Percentiles rank a stretch among this genome's conserved stretches.
phyloP scores from a whole-genome alignment of 2,329 filamentous ascomycete genomes.

The Talaromyces sp. region DNA sequence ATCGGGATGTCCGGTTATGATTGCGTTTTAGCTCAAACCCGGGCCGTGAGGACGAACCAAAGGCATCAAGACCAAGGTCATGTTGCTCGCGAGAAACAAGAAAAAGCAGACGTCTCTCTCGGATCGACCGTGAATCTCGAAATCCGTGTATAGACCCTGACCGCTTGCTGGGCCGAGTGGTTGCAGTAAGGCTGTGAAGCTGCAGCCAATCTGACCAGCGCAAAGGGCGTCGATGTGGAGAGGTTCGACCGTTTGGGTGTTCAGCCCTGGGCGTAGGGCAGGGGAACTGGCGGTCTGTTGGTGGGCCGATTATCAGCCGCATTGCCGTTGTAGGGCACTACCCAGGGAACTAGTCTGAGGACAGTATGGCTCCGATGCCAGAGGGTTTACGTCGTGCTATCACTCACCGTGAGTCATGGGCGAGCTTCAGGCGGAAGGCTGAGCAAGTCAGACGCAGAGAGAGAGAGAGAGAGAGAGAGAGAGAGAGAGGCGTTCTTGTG shows the following conservation, averaged over 20 bases:
- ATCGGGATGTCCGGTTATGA: neutral
- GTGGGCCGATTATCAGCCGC: slow-evolving; percentile 18
- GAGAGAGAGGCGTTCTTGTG: too few relatives aligned
- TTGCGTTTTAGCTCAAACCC: neutral
- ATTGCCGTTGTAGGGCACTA: slow-evolving; percentile 3
- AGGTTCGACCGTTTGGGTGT: slow-evolving; percentile 1
- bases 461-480: too few relatives aligned
- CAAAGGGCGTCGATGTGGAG: slow-evolving; percentile 22
- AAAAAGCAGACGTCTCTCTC: neutral
- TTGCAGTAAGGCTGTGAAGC: neutral
- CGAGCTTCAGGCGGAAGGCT: neutral
- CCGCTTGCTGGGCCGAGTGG: neutral
- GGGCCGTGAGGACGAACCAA: neutral
- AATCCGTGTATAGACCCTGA: slow-evolving; percentile 2
- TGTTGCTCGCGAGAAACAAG: neutral
- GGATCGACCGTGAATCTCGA: neutral
- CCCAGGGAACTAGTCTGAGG: neutral
- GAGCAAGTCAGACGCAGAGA: neutral
- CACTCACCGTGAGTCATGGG: neutral
- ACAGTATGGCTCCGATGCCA: neutral
- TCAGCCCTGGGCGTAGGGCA: slow-evolving; percentile 14
- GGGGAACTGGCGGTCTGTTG: slow-evolving; percentile 15
- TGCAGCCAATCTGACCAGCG: slow-evolving; percentile 10
- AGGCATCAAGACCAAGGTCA: neutral
- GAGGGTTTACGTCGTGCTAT: too few relatives aligned